Conservation (phyloP, 1,139 yeast genomes). For the Neolecta irregularis region DNA sequence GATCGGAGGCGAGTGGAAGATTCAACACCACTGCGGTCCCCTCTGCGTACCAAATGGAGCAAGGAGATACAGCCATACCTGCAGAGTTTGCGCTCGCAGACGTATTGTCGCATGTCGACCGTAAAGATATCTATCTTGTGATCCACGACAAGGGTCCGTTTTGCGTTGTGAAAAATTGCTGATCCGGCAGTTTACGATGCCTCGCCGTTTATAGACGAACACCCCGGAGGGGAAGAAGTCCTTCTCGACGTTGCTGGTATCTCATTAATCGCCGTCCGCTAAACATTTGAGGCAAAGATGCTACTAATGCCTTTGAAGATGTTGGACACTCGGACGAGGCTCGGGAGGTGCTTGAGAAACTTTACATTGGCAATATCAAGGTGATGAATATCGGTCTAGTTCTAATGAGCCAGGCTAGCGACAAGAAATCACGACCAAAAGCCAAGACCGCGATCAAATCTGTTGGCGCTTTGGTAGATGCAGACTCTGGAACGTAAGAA, state of each 20-base stretch:
- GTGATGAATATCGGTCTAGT: conserved; percentile 4
- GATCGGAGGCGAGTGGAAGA: background rate
- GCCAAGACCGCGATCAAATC: too few relatives aligned
- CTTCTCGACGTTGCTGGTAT: conserved; percentile 73
- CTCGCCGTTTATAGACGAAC: conserved; percentile 76
- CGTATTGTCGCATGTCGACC: conserved; percentile 59
- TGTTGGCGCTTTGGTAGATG: too few relatives aligned
- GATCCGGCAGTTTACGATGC: conserved; percentile 84
- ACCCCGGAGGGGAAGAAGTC: conserved; percentile 98
- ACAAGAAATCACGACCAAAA: too few relatives aligned
- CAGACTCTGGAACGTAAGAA: too few relatives aligned
- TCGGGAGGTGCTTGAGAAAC: conserved; percentile 49
- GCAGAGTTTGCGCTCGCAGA: conserved; percentile 47
- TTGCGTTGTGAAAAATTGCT: too few relatives aligned
- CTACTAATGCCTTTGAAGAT: conserved; percentile 87
- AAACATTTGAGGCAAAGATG: conserved; percentile 38
- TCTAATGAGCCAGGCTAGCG: too few relatives aligned
- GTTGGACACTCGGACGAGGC: conserved; percentile 98
- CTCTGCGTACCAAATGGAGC: background rate
- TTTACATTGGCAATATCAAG: conserved; percentile 51
- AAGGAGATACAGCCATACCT: conserved; percentile 6
- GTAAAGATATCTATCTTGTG: conserved; percentile 78
- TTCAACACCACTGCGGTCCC: background rate
- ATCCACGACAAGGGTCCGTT: conserved; percentile 82
- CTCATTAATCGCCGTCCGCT: background rate